Conservation (phyloP, 805 yeast genomes). For the Saccharomycopsis sp. region DNA sequence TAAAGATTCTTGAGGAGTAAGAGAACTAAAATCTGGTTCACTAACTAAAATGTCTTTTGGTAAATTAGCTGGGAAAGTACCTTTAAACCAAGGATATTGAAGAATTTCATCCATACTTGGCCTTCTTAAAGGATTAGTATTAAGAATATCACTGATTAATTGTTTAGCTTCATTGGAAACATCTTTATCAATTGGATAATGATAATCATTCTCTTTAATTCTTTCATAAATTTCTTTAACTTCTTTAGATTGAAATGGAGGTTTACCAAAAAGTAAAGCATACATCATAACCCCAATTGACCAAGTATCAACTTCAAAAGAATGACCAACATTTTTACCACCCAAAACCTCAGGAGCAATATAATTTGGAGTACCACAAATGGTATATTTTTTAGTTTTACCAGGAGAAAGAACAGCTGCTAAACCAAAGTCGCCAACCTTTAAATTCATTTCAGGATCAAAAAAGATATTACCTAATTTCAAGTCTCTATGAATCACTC, state of each 20-base stretch:
- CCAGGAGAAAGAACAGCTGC: slow-evolving; percentile 83
- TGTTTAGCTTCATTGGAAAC: slow-evolving; percentile 64
- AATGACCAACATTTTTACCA: slow-evolving; percentile 81
- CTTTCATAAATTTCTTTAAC: slow-evolving; percentile 87
- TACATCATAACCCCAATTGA: slow-evolving; percentile 95
- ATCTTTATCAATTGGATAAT: slow-evolving; percentile 60
- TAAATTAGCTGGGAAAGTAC: slow-evolving; percentile 68
- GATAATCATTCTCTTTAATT: slow-evolving; percentile 72
- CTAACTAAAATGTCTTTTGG: slow-evolving; percentile 51
- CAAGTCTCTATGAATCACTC: slow-evolving; percentile 92
- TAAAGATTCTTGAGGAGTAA: slow-evolving; percentile 52
- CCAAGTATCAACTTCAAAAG: slow-evolving; percentile 95
- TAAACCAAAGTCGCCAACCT: slow-evolving; percentile 95
- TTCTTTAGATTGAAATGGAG: slow-evolving; percentile 96
- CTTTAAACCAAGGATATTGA: slow-evolving; percentile 79
- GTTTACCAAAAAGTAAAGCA: slow-evolving; percentile 86
- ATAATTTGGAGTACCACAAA: slow-evolving; percentile 98
- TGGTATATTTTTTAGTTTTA: slow-evolving; percentile 75
- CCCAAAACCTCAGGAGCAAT: slow-evolving; percentile 96
- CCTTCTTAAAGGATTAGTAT: slow-evolving; percentile 69
- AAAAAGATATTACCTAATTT: slow-evolving; percentile 93
- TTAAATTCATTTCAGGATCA: slow-evolving; percentile 87
- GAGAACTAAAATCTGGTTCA: slow-evolving; percentile 46
- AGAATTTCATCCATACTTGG: slow-evolving; percentile 74
- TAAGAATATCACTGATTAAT: slow-evolving; percentile 62